Base-by-base conservation (phyloP, 2,329 filamentous ascomycete species). In the Trichocomaceae sp. region DNA sequence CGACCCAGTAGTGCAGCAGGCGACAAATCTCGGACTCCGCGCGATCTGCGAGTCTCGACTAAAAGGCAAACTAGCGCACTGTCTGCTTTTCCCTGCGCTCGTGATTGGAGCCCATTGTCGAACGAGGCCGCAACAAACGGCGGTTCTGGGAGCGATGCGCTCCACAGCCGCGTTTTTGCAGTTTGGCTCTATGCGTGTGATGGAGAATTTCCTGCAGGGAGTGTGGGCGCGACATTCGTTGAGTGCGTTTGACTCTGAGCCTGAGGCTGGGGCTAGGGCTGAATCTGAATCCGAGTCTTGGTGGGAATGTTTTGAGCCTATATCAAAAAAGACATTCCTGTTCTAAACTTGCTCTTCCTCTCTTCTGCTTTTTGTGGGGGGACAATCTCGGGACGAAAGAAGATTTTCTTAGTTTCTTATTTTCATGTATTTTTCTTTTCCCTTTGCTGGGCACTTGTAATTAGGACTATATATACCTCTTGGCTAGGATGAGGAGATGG, bases 1-100 rank as follows among this genome's bases (percentile, higher is more conserved):
- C 2, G 72, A 77, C 54, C 64, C 62, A 2, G 62, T 75, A 0
- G 73, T 76, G 0, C 74, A 77, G 20, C 66, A 74, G 35, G 52
- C 57, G 5, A 57, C 56, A 2, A 48, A 41, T 33, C 31, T 41
- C 23, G 57, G 57, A 0, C 41, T 57, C 9, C 52, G 31, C 19
- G 57, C 55, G 12, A 55, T 59, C 31, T 57, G 57, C 42, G 55
- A 54, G 22, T 31, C 50, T 10, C 57, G 57, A 13, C 55, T 59
- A 9, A 49, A 47, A n/a, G 57, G 57, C 20, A 59, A 59, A 52
- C 37, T 59, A 6, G 54, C 57, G 2, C 57, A 59, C 31, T 59
- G 57, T 31, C 52, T 59, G 37, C 50, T 59, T 19, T 59, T 59
- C 47, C 57, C 57, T 20, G 53, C 49, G 2, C 49, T 59, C 17